A percentile compares a stretch with the other conserved stretches of the same genome.
Conservation (phyloP, 1,139 yeast genomes). For the Debaryomycetaceae sp. region DNA sequence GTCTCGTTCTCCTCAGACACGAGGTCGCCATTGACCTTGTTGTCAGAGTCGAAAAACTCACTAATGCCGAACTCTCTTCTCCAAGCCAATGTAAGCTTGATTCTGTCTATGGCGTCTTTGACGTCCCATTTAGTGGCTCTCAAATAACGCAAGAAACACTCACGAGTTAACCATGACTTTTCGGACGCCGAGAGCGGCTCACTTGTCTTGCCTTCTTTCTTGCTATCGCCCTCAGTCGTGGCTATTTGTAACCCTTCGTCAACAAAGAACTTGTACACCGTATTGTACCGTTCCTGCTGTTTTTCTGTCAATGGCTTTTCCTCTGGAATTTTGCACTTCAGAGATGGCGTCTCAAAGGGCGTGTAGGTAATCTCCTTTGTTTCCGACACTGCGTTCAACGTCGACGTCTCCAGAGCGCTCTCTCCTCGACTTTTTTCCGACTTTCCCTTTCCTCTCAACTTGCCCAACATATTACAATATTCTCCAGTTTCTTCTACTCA, state of each 20-base stretch:
- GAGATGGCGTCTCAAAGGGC: slow-evolving; percentile 56
- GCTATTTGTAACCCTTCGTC: slow-evolving; percentile 40
- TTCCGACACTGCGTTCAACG: background rate
- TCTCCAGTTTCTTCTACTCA: too few relatives aligned
- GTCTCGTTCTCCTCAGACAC: slow-evolving; percentile 40
- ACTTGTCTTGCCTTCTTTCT: slow-evolving; percentile 18
- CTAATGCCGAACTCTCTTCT: slow-evolving; percentile 45
- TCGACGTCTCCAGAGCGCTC: background rate
- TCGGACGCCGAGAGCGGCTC: slow-evolving; percentile 26
- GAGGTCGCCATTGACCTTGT: slow-evolving; percentile 30
- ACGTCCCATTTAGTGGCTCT: slow-evolving; percentile 47
- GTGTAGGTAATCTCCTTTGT: slow-evolving; percentile 16
- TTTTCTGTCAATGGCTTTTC: slow-evolving; percentile 46
- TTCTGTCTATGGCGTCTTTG: slow-evolving; percentile 37
- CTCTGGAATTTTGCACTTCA: slow-evolving; percentile 48
- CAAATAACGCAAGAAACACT: slow-evolving; percentile 45
- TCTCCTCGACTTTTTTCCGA: background rate
- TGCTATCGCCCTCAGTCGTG: slow-evolving; percentile 37
- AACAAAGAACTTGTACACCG: slow-evolving; percentile 58
- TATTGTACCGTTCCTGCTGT: slow-evolving; percentile 55
- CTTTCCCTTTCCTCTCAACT: slow-evolving; percentile 13
- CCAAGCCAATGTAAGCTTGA: slow-evolving; percentile 45
- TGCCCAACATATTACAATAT: slow-evolving; percentile 13
- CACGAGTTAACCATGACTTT: slow-evolving; percentile 46
- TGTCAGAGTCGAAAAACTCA: slow-evolving; percentile 29